Evolutionary conservation across 2,329 filamentous ascomycete species (phyloP).

Genomic region (Sodiomyces alkalinus): DNA sequence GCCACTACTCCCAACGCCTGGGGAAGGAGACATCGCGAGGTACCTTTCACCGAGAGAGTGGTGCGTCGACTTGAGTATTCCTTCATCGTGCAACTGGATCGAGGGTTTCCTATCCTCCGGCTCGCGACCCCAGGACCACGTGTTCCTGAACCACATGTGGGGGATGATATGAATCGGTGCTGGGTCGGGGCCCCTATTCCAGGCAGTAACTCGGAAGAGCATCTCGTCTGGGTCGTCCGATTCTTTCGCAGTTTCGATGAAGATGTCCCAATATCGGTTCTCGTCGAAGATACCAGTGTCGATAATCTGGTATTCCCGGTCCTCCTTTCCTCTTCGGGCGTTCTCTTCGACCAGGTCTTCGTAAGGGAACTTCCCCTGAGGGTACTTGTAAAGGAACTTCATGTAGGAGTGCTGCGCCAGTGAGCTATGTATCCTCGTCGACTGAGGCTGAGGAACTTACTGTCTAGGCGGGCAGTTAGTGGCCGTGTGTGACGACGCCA

Average conservation of each 20-base stretch:
- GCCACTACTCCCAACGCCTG: constrained; percentile 62
- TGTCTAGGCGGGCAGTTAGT: constrained; percentile 5
- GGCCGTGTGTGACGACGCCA: not conserved
- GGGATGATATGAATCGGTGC: constrained; percentile 88
- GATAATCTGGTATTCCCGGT: constrained; percentile 80
- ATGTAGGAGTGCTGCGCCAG: constrained; percentile 76
- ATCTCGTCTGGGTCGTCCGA: constrained; percentile 82
- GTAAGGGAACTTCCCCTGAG: constrained; percentile 83
- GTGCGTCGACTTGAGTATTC: constrained; percentile 63
- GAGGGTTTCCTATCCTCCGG: constrained; percentile 60
- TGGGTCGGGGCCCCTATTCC: constrained; percentile 83
- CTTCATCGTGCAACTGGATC: constrained; percentile 51
- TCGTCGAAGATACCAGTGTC: constrained; percentile 84
- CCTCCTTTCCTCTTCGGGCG: constrained; percentile 55
- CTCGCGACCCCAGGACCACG: constrained; percentile 88
- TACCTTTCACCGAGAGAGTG: constrained; percentile 69
- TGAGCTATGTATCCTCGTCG: constrained; percentile 6
- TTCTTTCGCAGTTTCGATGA: constrained; percentile 93
- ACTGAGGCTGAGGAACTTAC: constrained; percentile 2
- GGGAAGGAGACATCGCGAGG: constrained; percentile 76
- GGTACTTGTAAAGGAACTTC: constrained; percentile 98
- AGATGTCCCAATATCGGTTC: constrained; percentile 89
- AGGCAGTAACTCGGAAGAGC: constrained; percentile 86
- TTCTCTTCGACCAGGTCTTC: constrained; percentile 77
- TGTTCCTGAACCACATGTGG: constrained; percentile 95